These are phyloP conservation scores for Ganoderma lingzhi DNA, from an alignment of 1,284 basidiomycete species.

Conservation along the genomic window DNA sequence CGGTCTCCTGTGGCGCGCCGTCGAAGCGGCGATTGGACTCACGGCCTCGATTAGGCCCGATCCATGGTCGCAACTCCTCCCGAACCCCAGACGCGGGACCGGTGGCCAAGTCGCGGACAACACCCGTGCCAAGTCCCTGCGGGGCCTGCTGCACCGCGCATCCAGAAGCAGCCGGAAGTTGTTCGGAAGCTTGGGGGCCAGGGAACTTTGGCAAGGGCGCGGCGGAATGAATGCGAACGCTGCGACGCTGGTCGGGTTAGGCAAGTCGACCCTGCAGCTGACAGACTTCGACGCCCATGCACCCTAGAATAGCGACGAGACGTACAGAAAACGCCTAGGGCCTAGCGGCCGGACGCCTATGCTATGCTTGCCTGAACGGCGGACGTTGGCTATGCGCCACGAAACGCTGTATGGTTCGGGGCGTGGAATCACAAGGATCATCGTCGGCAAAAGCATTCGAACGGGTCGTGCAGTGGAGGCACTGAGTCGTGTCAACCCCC, in stretches of 20 bases:
- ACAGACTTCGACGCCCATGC: slow-evolving; percentile 25
- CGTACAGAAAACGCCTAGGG: slow-evolving; percentile 16
- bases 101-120: not conserved
- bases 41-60: slow-evolving; percentile 6
- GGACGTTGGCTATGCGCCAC: not conserved
- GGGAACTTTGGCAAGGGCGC: slow-evolving; percentile 1
- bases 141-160: slow-evolving; percentile 9
- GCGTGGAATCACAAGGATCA: not conserved
- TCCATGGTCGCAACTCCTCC: slow-evolving; percentile 2
- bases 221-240: slow-evolving; percentile 7
- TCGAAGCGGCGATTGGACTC: not conserved
- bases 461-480: not conserved
- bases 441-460: not conserved
- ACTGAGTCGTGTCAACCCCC: not conserved
- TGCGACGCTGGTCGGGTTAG: slow-evolving; percentile 19
- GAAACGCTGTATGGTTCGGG: not conserved
- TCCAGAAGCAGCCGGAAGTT: slow-evolving; percentile 26
- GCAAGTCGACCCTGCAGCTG: slow-evolving; percentile 29
- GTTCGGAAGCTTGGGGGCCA: slow-evolving; percentile 17
- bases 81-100: slow-evolving; percentile 4
- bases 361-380: slow-evolving; percentile 1
- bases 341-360: slow-evolving; percentile 16
- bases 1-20: not conserved
- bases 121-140: slow-evolving; percentile 2
- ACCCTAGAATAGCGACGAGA: slow-evolving; percentile 23